Evolutionary conservation across 2,329 filamentous ascomycete genomes (phyloP).

Genomic region (Claviceps monticola): DNA sequence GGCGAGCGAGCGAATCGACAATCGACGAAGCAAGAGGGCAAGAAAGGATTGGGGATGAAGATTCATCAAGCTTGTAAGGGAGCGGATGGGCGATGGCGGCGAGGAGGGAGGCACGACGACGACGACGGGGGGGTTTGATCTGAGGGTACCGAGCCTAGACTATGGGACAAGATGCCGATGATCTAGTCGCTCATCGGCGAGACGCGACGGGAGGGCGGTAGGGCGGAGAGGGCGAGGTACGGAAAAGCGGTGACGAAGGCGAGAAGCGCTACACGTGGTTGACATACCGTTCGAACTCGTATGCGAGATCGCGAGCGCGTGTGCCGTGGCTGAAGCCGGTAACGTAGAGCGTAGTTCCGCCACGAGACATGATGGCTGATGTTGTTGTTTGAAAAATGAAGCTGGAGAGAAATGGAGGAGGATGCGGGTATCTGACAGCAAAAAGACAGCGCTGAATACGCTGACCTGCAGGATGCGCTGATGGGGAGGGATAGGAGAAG

Average conservation of each 20-base stretch:
- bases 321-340: conserved; percentile 98
- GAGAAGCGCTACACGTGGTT: conserved; percentile 32
- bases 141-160: conserved; percentile 10
- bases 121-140: conserved; percentile 1
- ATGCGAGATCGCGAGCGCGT: conserved; percentile 95
- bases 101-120: conserved; percentile 12
- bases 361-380: conserved; percentile 62
- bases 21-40: conserved; percentile 11
- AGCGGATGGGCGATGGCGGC: conserved; percentile 4
- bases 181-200: conserved; percentile 19
- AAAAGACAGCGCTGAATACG: conserved; percentile 1
- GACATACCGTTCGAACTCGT: conserved; percentile 99
- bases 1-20: conserved; percentile 16
- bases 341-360: conserved; percentile 91
- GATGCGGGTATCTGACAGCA: conserved; percentile 2
- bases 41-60: conserved; percentile 8
- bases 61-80: neutral
- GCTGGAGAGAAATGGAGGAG: conserved; percentile 1
- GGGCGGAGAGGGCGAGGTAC: conserved; percentile 28
- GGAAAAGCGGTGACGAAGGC: conserved; percentile 22
- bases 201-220: conserved; percentile 19
- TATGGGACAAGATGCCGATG: conserved; percentile 13
- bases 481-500: neutral
- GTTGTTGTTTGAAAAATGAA: conserved; percentile 3
- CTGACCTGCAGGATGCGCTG: conserved; percentile 1